Conservation (phyloP, 305 asterid species). For the Ruellia speciosa region DNA sequence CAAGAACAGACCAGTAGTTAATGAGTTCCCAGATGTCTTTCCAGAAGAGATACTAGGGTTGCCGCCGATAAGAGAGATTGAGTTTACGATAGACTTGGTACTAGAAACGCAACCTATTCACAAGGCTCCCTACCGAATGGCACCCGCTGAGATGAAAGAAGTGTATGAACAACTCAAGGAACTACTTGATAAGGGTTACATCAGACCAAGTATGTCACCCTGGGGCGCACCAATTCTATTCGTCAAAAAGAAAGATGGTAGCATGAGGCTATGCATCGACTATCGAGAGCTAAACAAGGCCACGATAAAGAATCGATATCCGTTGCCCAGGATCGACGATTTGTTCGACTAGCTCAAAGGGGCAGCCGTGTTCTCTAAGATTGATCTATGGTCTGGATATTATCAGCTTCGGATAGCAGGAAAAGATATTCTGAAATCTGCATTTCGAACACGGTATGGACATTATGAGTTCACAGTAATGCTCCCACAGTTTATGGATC, state of each 20-base stretch:
- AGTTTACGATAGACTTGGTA: neutral
- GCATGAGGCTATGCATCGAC: neutral
- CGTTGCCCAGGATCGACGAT: slow-evolving; percentile 1
- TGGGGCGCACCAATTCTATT: neutral
- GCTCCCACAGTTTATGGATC: neutral
- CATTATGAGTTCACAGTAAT: neutral
- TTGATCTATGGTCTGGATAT: neutral
- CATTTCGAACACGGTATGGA: neutral
- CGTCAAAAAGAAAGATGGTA: neutral
- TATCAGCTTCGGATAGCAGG: neutral
- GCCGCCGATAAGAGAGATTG: neutral
- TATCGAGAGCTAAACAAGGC: neutral
- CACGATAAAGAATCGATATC: neutral
- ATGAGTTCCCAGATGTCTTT: neutral
- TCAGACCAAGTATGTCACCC: too few species aligned
- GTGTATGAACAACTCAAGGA: neutral
- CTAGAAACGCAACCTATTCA: too few species aligned
- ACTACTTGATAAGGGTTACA: neutral
- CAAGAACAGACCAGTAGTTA: neutral
- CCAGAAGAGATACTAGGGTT: too few species aligned
- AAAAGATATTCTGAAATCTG: neutral
- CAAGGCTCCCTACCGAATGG: neutral
- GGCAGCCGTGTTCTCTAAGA: neutral
- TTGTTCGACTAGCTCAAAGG: neutral
- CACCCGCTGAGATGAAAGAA: neutral